Base-by-base conservation (phyloP, 108 stramenopile genomes). In the Cylindrotheca closterium region DNA sequence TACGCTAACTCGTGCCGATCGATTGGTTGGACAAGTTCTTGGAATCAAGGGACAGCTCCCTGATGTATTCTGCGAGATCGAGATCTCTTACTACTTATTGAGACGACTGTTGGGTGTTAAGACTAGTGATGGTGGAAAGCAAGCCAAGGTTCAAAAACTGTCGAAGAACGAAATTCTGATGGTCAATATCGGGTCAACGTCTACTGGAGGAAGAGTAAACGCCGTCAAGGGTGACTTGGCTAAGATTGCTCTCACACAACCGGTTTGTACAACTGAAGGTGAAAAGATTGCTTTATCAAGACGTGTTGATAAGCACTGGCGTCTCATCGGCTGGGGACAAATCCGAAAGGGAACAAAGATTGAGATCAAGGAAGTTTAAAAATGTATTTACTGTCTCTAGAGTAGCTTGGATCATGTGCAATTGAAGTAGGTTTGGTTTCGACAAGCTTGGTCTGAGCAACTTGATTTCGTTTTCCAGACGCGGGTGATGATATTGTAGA, bases 281-380 rank as follows among this genome's bases (percentile, higher is more conserved):
- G 99, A 99, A 73, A 99, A 99, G 96, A 97, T 99, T 82, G 99
- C 99, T 3, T 83, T 99, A 25, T 88, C 86, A 37, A 88, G 99
- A 56, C 90, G 98, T 61, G 96, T 99, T n/a, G 99, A 99, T 58
- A 99, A 99, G 87, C 98, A 99, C 78, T 99, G 97, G 97, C 84
- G 99, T 47, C 80, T 99, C 60, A 98, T 93, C 78, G 96, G 91
- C 42, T 95, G 96, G 95, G 95, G 95, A 50, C 84, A 92, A 64
- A 96, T 96, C 65, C 87, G 92, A 63, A 93, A 83, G 74, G 95
- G 95, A 25, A 75, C 72, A 59, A 83, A 78, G 79, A 86, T 95
- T 67, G 86, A 92, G 59, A 76, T 94, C 30, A 79, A 84, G 32
- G 84, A 87, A 30, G 61, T 71, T 48, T 88, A 84, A 15, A 42